Conservation (phyloP, 2,329 filamentous ascomycete species). For the Sclerotinia sclerotiorum region DNA sequence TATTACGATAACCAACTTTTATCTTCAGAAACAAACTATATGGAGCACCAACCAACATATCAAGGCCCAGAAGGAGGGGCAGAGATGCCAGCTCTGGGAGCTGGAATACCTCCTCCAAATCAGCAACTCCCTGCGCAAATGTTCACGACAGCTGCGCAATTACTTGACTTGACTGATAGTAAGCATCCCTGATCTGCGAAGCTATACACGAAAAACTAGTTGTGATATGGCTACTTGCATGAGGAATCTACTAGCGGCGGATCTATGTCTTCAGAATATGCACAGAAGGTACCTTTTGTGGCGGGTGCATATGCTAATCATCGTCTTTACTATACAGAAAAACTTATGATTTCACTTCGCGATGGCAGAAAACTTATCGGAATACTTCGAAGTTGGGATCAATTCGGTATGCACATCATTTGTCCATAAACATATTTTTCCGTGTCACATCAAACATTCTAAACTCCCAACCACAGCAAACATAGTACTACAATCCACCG, state of each 20-base stretch:
- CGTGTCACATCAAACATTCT: slow-evolving; percentile 21
- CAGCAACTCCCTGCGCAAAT: slow-evolving; percentile 86
- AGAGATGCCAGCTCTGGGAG: slow-evolving; percentile 29
- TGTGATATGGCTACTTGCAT: slow-evolving; percentile 4
- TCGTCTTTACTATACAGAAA: slow-evolving; percentile 61
- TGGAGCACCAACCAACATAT: slow-evolving; percentile 56
- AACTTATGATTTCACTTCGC: slow-evolving; percentile 85
- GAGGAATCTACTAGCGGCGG: neutral
- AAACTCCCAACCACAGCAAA: slow-evolving; percentile 62
- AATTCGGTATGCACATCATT: slow-evolving; percentile 72
- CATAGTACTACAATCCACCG: slow-evolving; percentile 87
- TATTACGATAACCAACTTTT: slow-evolving; percentile 29
- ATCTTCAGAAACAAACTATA: slow-evolving; percentile 41
- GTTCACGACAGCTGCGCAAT: slow-evolving; percentile 95
- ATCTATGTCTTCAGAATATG: neutral
- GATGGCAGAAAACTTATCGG: slow-evolving; percentile 94
- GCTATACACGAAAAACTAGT: neutral
- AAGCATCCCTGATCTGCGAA: slow-evolving; percentile 45
- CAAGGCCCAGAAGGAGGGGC: slow-evolving; percentile 36
- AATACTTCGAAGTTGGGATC: slow-evolving; percentile 92
- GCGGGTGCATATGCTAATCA: slow-evolving; percentile 15
- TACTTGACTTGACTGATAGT: slow-evolving; percentile 97
- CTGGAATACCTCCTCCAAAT: slow-evolving; percentile 38
- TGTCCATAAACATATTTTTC: neutral
- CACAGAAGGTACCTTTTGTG: neutral